Percentiles rank a stretch among this genome's conserved stretches.
Evolutionary conservation across 192 early-diverging fungal genomes (phyloP).

Genomic region (Coemansia sp.): DNA sequence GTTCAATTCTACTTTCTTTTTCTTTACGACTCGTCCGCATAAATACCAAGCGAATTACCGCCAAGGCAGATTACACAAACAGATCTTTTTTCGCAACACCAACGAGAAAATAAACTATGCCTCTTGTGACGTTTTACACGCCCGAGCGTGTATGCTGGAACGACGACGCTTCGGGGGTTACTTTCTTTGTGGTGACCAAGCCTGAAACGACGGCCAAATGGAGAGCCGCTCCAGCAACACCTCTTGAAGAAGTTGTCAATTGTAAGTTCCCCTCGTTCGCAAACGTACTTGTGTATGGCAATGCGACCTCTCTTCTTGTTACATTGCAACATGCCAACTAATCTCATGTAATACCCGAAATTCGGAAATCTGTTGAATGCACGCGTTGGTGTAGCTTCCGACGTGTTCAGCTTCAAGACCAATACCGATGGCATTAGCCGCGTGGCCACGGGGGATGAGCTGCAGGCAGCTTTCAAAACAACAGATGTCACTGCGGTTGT

Average conservation of each 20-base stretch:
- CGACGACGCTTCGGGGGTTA: conserved; percentile 36
- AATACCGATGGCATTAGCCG: conserved; percentile 14
- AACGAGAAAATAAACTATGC: conserved; percentile 19
- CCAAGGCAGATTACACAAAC: no score
- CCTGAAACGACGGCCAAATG: conserved; percentile 44
- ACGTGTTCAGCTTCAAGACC: conserved; percentile 43
- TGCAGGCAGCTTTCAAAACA: conserved; percentile 48
- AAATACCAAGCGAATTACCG: no score
- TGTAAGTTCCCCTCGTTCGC: conserved; percentile 35
- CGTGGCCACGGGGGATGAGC: conserved; percentile 34
- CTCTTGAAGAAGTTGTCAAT: conserved; percentile 48
- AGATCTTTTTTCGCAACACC: no score
- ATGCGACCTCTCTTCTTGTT: background rate
- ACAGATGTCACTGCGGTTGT: conserved; percentile 35
- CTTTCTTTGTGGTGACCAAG: conserved; percentile 44
- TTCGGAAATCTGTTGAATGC: background rate
- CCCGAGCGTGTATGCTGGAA: conserved; percentile 53
- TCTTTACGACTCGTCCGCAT: no score
- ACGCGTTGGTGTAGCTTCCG: conserved; percentile 23
- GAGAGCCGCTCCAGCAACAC: conserved; percentile 37
- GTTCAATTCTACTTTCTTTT: no score
- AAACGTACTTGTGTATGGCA: no score
- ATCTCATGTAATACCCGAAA: background rate
- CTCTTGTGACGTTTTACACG: conserved; percentile 46
- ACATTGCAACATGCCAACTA: background rate